Evolutionary conservation across 176 grass and related monocot species (phyloP), one percentile per base, ranked within the genome.

Genomic region (Cenchrus americanus): DNA sequence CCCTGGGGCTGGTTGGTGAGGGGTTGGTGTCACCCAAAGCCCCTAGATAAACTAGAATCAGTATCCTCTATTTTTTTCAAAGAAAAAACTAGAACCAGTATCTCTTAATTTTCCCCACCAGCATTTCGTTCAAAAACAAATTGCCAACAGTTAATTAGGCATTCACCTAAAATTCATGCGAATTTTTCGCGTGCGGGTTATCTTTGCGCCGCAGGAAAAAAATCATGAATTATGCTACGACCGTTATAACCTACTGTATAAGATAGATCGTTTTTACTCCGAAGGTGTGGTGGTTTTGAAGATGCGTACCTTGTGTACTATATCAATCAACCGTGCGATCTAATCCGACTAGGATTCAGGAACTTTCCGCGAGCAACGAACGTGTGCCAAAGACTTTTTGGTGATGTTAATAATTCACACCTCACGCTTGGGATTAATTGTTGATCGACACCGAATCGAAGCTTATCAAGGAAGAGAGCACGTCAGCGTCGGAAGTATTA

Each of bases 1-100:
- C 53, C 18, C 21, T 3, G 21, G 18, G 51, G 80, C 75, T 23
- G 80, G 80, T 80, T 23, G 80, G 66, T 75, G 37, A 71, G 40
- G 0, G 6, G 74, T 79, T 7, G 78, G 64, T 51, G 17, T 77
- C 64, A 49, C 47, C 1, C 6, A 19, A 46, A 2, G 23, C 44
- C 24, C 24, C 3, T 2, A 1, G 48, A 53, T 51, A 51, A 15
- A 51, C 13, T 51, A 51, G 52, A 54, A 54, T 7, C 52, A 19
- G 52, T 19, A 54, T 54, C 34, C 34, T 37, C 32, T 3, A 34
- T 34, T 34, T 1, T 1, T 27, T 27, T 27, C 27, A 27, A 37
- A 37, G 4, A 37, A 37, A 37, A 37, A 37, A 37, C 34, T 37
- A 37, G 34, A 37, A 37, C 34, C 34, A 37, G 0, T 3, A 37